phyloP scores from a whole-genome alignment of 1,139 yeast genomes.

The Zygotorulaspora mrakii region DNA sequence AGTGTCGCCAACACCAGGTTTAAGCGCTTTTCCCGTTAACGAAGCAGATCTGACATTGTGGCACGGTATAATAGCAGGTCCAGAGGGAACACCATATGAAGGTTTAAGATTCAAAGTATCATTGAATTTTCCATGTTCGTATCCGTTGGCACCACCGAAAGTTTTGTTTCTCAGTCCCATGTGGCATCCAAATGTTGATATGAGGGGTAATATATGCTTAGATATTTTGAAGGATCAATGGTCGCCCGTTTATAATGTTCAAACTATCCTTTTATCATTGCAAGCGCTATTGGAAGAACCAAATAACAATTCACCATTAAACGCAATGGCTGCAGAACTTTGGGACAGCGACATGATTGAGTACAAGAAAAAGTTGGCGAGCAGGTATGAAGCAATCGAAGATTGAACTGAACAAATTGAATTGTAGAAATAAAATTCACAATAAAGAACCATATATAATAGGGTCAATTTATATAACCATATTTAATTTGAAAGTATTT shows the following conservation, averaged over 20 bases:
- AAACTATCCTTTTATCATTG: constrained; percentile 54
- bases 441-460: too few species aligned
- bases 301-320: constrained; percentile 50
- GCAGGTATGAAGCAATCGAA: constrained; percentile 44
- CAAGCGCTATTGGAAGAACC: constrained; percentile 58
- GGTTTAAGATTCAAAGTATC: constrained; percentile 52
- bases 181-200: constrained; percentile 71
- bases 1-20: constrained; percentile 49
- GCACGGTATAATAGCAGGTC: constrained; percentile 64
- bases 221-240: constrained; percentile 85
- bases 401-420: too few species aligned
- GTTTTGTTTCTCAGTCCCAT: constrained; percentile 61
- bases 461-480: too few species aligned
- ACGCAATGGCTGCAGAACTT: constrained; percentile 45
- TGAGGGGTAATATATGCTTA: constrained; percentile 70
- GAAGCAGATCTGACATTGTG: constrained; percentile 54
- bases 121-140: constrained; percentile 54
- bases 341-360: constrained; percentile 46
- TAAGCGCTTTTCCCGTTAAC: constrained; percentile 51
- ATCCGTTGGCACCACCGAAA: constrained; percentile 60
- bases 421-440: too few species aligned
- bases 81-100: constrained; percentile 56
- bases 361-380: constrained; percentile 44
- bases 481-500: too few species aligned
- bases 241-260: constrained; percentile 77